These are phyloP conservation scores for Backusella circina DNA, from an alignment of 192 early-diverging fungal species.

Conservation along the genomic window DNA sequence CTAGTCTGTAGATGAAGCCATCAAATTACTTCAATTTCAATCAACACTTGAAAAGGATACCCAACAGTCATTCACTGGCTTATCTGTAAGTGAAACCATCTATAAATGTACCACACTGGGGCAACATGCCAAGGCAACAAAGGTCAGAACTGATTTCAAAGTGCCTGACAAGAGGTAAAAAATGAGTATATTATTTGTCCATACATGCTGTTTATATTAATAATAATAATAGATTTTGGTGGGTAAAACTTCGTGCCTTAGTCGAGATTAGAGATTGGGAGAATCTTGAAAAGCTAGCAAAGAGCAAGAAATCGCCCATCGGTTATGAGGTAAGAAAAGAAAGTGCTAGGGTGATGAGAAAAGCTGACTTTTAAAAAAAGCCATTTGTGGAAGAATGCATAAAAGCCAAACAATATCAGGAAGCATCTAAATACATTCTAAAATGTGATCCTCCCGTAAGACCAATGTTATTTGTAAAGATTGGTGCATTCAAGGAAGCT, in stretches of 20 bases:
- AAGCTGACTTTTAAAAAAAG: constrained; percentile 8
- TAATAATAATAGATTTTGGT: constrained; percentile 67
- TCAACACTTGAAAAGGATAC: constrained; percentile 70
- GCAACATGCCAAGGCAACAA: constrained; percentile 66
- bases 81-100: constrained; percentile 84
- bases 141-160: constrained; percentile 81
- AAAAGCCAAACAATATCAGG: constrained; percentile 67
- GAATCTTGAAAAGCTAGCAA: constrained; percentile 76
- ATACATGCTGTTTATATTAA: neutral
- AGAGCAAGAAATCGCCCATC: constrained; percentile 75
- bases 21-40: constrained; percentile 75
- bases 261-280: constrained; percentile 83
- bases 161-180: constrained; percentile 75
- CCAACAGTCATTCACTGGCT: constrained; percentile 59
- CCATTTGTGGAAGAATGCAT: constrained; percentile 84
- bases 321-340: constrained; percentile 54
- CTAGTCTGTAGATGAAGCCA: constrained; percentile 76
- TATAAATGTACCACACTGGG: constrained; percentile 73
- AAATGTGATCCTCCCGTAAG: constrained; percentile 62
- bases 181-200: neutral
- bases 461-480: constrained; percentile 63
- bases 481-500: constrained; percentile 72
- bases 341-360: neutral
- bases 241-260: constrained; percentile 84
- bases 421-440: constrained; percentile 74